Evolutionary conservation across 1,284 basidiomycete genomes (phyloP).

Genomic region (Xerocomus nothofagi): DNA sequence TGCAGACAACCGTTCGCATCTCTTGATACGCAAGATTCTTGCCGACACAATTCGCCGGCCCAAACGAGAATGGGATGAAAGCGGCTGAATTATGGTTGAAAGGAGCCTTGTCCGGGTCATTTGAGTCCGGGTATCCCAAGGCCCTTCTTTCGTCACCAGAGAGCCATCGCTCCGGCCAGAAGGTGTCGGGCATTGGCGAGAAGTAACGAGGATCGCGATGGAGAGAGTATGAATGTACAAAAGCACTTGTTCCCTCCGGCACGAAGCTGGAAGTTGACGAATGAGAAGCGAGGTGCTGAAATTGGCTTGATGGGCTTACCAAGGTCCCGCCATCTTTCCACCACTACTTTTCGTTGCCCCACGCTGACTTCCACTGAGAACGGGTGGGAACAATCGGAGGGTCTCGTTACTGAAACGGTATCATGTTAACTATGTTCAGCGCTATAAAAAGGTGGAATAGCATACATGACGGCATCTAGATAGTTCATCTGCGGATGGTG

Average conservation of each 20-base stretch:
- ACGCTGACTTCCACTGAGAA: constrained; percentile 53
- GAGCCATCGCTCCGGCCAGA: constrained; percentile 47
- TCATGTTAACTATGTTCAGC: constrained; percentile 10
- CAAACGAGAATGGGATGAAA: constrained; percentile 37
- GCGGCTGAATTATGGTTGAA: constrained; percentile 33
- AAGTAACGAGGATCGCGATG: constrained; percentile 44
- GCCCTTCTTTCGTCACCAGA: constrained; percentile 31
- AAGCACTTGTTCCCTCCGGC: constrained; percentile 49
- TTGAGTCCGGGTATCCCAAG: constrained; percentile 29
- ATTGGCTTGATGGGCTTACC: constrained; percentile 28
- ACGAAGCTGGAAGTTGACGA: constrained; percentile 41
- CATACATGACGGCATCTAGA: constrained; percentile 54
- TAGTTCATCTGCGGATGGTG: constrained; percentile 43
- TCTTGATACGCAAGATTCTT: constrained; percentile 39
- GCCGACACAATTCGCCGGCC: constrained; percentile 36
- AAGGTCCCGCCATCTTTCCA: constrained; percentile 35
- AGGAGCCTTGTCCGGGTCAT: constrained; percentile 25
- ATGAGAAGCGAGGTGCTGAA: constrained; percentile 18
- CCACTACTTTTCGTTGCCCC: constrained; percentile 41
- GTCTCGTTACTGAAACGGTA: constrained; percentile 51
- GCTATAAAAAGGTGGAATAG: constrained; percentile 9
- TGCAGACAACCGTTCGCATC: constrained; percentile 36
- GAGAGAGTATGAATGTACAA: constrained; percentile 47
- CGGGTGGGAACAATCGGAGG: constrained; percentile 53
- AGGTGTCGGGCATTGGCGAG: constrained; percentile 39